Base-by-base conservation (phyloP, 306 rosid species). In the Trifolium repens region DNA sequence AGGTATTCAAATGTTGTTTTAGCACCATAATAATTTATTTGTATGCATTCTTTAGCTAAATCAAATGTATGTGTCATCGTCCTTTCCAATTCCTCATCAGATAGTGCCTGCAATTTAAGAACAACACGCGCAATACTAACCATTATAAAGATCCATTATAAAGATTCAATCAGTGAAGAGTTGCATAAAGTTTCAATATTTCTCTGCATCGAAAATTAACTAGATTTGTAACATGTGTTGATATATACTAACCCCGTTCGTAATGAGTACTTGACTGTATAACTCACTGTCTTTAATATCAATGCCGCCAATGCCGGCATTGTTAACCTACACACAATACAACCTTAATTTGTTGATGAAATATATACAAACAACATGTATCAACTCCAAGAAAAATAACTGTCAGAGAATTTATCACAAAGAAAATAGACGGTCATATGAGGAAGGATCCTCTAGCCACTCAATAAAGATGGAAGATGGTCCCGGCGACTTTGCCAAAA, bases 261-360 rank as follows among this genome's bases (percentile, higher is more conserved):
- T 65, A 10, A 40, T 11, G 52, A 65, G 6, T 65, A 5, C 9
- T 65, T 9, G 4, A 40, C 1, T 2, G 5, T 17, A 40, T 42
- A 66, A 22, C 2, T 49, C 8, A 69, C 43, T 17, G 8, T 69
- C 85, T 5, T 66, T 27, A n/a, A 75, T 1, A 14, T 64, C 70
- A 5, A 0, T 2, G 70, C 90, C 93, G 32, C 3, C 0, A 16
- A 84, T 19, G 30, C 92, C 88, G 44, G 92, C 90, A 79, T 86
- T 86, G 82, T 89, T 81, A 55, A 86, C 83, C 89, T 85, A 67
- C 60, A 67, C 60, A 43, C 8, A 67, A 42, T 67, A 12, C 26
- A 40, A 3, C 13, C 7, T 42, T 30, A 32, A 32, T 32, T 32
- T 43, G 24, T 32, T 43, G 15, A 14, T 9, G 74, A 70, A 69